Conservation (phyloP, 2,329 filamentous ascomycete genomes). For the Trichoderma gracile region DNA sequence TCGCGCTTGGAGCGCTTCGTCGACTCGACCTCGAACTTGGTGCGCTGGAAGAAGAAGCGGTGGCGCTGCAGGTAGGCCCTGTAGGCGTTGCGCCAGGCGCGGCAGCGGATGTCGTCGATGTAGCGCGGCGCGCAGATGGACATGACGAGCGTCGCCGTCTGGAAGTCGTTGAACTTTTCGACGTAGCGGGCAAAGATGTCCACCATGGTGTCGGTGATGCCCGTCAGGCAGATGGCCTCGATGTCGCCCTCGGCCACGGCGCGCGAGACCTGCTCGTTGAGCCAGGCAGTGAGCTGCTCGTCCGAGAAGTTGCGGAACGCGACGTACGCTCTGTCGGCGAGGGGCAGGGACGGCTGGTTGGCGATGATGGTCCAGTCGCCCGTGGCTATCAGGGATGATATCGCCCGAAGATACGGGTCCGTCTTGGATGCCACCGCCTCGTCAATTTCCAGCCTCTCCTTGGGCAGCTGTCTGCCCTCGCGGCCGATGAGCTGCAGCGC, state of each 20-base stretch:
- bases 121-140: constrained; percentile 74
- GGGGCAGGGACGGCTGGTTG: constrained; percentile 69
- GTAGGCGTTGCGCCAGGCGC: constrained; percentile 72
- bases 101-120: constrained; percentile 73
- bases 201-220: constrained; percentile 70
- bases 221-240: constrained; percentile 75
- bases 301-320: constrained; percentile 68
- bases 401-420: constrained; percentile 77
- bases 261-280: constrained; percentile 63
- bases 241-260: constrained; percentile 68
- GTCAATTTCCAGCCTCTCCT: constrained; percentile 59
- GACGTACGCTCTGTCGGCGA: constrained; percentile 72
- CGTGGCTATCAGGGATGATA: constrained; percentile 75
- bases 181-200: constrained; percentile 77
- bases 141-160: constrained; percentile 74
- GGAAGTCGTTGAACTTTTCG: constrained; percentile 72
- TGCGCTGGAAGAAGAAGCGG: constrained; percentile 71
- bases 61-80: constrained; percentile 71
- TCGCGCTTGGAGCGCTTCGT: constrained; percentile 67
- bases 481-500: constrained; percentile 64
- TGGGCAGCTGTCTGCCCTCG: constrained; percentile 46
- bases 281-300: constrained; percentile 64
- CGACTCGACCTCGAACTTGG: constrained; percentile 76
- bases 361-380: constrained; percentile 75
- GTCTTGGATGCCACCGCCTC: constrained; percentile 62